Conservation (phyloP, 1,139 yeast species). For the Kurtzmaniella quercitrusa region DNA sequence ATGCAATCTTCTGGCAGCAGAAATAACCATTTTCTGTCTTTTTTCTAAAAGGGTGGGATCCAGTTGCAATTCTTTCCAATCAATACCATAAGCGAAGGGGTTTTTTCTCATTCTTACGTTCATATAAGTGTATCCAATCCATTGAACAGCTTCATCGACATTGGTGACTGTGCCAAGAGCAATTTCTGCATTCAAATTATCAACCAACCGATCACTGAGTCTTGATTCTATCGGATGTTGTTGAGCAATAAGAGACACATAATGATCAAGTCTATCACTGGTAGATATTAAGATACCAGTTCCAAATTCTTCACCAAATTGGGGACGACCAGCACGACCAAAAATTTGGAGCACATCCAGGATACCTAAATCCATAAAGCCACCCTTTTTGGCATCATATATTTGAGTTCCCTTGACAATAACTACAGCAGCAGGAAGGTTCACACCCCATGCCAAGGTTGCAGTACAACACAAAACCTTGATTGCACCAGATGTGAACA, state of each 20-base stretch:
- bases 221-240: slow-evolving; percentile 96
- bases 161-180: slow-evolving; percentile 93
- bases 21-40: slow-evolving; percentile 68
- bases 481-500: slow-evolving; percentile 82
- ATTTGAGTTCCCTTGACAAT: slow-evolving; percentile 95
- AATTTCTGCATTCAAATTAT: slow-evolving; percentile 92
- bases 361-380: slow-evolving; percentile 87
- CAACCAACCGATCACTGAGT: slow-evolving; percentile 72
- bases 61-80: slow-evolving; percentile 76
- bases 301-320: slow-evolving; percentile 78
- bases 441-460: slow-evolving; percentile 99
- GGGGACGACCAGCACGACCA: slow-evolving; percentile 99
- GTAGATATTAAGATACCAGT: slow-evolving; percentile 89
- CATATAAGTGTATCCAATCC: slow-evolving; percentile 96
- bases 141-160: slow-evolving; percentile 89
- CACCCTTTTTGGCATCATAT: slow-evolving; percentile 93
- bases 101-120: slow-evolving; percentile 92
- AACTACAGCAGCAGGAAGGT: slow-evolving; percentile 96
- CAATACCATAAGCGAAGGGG: slow-evolving; percentile 91
- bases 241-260: slow-evolving; percentile 80
- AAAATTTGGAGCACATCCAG: slow-evolving; percentile 97
- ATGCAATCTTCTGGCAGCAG: slow-evolving; percentile 81
- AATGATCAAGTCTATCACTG: slow-evolving; percentile 77
- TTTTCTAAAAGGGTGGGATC: slow-evolving; percentile 78
- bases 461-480: slow-evolving; percentile 95